Base-by-base conservation (phyloP, 2,329 filamentous ascomycete genomes). In the Corynespora cassiicola region DNA sequence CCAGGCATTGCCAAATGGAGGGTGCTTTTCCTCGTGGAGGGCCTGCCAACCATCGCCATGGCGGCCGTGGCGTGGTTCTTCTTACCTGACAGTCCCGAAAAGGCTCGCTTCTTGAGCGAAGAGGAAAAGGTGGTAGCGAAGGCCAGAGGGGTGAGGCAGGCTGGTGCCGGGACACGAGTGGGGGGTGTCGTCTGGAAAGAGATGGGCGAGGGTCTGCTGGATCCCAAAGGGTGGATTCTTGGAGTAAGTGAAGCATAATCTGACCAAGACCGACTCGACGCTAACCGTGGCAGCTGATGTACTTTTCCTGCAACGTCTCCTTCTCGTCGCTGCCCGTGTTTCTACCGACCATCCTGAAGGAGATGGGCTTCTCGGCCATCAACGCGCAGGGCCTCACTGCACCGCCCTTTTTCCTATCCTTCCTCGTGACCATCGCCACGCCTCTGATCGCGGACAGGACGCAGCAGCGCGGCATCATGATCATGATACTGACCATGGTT, bases 321-420 rank as follows among this genome's bases (percentile, higher is more conserved):
- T 87, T 45, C 83, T 85, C 61, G n/a, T 71, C 66, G 2, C 53
- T 75, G 1, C 71, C 71, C 0, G 68, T 74, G 19, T 73, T 71
- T 47, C 56, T 74, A 0, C 70, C 70, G 0, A 73, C 70, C 1
- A 72, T 73, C 36, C 58, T 74, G 42, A 58, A 63, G 5, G 66
- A 72, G 37, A 87, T 90, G 82, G 86, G 86, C 7, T 89, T 85
- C 66, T 79, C 77, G 0, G 71, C 76, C 10, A 77, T 88, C 44
- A 74, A 82, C 41, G 83, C 87, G 0, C 86, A 90, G 65, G 87
- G 86, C 1, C 75, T 90, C 9, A 85, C 84, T 1, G 85, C 85
- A 0, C 86, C 86, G 1, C 85, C 86, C 0, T 88, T 86, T 63
- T 81, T 89, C 52, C 65, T 86, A 11, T 77, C 84, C 2, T 88